phyloP scores from a whole-genome alignment of 1,284 basidiomycete species.

The Rhodotorula mucilaginosa region DNA sequence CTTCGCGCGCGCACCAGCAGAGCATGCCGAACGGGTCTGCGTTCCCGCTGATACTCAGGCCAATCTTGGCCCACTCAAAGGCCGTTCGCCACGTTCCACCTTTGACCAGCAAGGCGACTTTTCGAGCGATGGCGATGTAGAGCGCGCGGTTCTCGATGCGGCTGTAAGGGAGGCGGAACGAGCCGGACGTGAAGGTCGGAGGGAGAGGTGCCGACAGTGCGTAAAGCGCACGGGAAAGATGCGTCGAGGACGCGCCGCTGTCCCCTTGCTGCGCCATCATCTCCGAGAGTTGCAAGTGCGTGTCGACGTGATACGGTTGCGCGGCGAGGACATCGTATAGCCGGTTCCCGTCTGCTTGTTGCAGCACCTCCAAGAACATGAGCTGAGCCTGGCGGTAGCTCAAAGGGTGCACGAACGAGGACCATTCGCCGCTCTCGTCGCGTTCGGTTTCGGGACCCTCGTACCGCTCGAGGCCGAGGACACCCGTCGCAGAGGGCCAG shows the following conservation, averaged over 20 bases:
- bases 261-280: constrained; percentile 46
- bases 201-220: constrained; percentile 81
- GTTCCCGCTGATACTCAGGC: constrained; percentile 24
- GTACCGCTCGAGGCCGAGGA: constrained; percentile 58
- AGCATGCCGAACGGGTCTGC: constrained; percentile 50
- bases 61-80: constrained; percentile 78
- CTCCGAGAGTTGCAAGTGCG: constrained; percentile 74
- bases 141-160: constrained; percentile 79
- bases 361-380: constrained; percentile 64
- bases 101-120: constrained; percentile 58
- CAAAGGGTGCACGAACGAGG: constrained; percentile 79
- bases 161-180: constrained; percentile 80
- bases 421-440: constrained; percentile 57
- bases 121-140: constrained; percentile 57
- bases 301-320: constrained; percentile 79
- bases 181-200: constrained; percentile 74
- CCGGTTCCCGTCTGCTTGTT: constrained; percentile 50
- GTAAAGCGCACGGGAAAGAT: constrained; percentile 79
- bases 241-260: constrained; percentile 63
- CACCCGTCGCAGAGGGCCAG: constrained; percentile 52
- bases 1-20: constrained; percentile 25
- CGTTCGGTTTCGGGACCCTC: constrained; percentile 22
- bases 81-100: constrained; percentile 81
- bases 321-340: constrained; percentile 54
- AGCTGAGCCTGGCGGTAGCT: constrained; percentile 75